Conservation (phyloP, 257 asterid species). For the Solanum piurae region DNA sequence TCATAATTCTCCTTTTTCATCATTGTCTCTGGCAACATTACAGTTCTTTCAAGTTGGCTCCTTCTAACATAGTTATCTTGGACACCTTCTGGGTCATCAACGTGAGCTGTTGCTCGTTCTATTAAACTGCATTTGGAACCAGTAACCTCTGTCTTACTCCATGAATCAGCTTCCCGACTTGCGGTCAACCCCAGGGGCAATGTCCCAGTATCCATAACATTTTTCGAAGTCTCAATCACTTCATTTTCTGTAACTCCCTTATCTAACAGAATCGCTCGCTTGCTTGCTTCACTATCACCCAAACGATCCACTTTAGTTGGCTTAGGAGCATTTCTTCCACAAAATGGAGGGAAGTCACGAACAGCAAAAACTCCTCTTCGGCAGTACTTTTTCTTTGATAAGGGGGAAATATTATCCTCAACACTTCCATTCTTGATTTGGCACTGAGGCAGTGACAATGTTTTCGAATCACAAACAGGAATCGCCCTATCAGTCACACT, state of each 20-base stretch:
- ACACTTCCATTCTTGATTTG: background rate
- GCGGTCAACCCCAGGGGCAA: background rate
- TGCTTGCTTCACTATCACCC: background rate
- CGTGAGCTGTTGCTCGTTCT: background rate
- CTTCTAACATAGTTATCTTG: background rate
- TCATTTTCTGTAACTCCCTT: slow-evolving; percentile 4
- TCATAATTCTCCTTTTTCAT: background rate
- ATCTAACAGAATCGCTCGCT: background rate
- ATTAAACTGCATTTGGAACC: background rate
- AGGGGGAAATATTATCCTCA: slow-evolving; percentile 10
- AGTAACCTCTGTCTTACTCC: background rate
- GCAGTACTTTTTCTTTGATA: slow-evolving; percentile 38
- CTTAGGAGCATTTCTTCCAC: slow-evolving; percentile 34
- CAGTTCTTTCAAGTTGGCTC: background rate
- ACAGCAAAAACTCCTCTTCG: slow-evolving; percentile 60
- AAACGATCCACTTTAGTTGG: slow-evolving; percentile 17
- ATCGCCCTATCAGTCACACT: background rate
- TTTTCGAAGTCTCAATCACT: slow-evolving; percentile 6
- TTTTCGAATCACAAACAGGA: background rate
- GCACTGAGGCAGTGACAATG: background rate
- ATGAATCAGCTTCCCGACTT: background rate
- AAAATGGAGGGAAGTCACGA: slow-evolving; percentile 70
- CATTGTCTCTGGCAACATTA: background rate
- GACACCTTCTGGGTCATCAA: slow-evolving; percentile 8
- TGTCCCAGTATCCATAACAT: slow-evolving; percentile 11